Percentiles rank a stretch among this genome's conserved stretches.
Conservation (phyloP, 164 flowering plant genomes). For the Umbilicus rupestris region DNA sequence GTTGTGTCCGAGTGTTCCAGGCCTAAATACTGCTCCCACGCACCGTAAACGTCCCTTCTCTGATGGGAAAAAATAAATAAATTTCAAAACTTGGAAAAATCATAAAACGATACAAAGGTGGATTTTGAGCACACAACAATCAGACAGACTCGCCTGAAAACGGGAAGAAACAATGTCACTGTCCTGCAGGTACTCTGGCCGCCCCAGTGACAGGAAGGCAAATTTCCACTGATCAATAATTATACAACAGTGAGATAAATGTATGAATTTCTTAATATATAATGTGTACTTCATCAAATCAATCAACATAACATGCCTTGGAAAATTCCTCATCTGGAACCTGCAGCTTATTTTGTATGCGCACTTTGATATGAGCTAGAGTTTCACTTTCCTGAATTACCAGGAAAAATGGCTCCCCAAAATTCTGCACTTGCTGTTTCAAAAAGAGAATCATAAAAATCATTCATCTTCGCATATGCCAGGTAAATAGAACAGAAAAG, state of each 20-base stretch:
- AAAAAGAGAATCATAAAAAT: not conserved
- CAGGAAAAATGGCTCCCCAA: conserved; percentile 96
- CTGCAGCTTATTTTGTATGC: conserved; percentile 86
- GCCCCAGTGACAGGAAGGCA: conserved; percentile 76
- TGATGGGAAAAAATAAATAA: conserved; percentile 19
- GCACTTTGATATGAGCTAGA: conserved; percentile 69
- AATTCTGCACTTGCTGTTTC: conserved; percentile 83
- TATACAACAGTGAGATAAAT: not conserved
- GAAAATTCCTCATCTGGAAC: conserved; percentile 88
- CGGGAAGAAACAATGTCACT: conserved; percentile 66
- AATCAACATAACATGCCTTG: conserved; percentile 39
- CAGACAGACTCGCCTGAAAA: conserved; percentile 51
- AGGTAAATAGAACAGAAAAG: not conserved
- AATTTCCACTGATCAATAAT: conserved; percentile 66
- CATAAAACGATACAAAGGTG: too few species aligned
- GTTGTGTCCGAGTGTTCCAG: conserved; percentile 86
- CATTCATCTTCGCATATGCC: not conserved
- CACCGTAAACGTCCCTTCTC: conserved; percentile 95
- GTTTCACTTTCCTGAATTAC: conserved; percentile 91
- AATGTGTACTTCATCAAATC: not conserved
- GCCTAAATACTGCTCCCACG: conserved; percentile 99
- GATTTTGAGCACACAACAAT: not conserved
- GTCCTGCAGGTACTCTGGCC: conserved; percentile 83
- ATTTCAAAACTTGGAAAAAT: too few species aligned
- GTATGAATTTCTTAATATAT: not conserved